Evolutionary conservation across 2,329 filamentous ascomycete genomes (phyloP).

Genomic region (Fusarium tricinctum): DNA sequence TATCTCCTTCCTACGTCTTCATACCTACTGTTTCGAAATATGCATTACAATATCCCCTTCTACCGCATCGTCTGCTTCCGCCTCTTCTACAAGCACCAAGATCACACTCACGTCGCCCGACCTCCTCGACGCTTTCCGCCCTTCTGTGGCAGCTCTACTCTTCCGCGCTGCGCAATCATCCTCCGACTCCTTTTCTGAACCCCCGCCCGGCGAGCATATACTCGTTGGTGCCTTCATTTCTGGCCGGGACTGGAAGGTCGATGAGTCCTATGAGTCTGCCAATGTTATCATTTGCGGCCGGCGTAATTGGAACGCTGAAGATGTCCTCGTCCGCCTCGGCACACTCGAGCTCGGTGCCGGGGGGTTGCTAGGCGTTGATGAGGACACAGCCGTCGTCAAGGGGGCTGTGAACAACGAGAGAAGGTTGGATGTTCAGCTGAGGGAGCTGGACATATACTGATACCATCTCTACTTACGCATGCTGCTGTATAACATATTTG

Average conservation of each 20-base stretch:
- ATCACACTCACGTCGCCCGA: conserved; percentile 44
- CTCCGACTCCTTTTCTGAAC: conserved; percentile 31
- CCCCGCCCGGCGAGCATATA: conserved; percentile 45
- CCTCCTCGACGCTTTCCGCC: conserved; percentile 40
- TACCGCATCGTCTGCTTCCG: conserved; percentile 26
- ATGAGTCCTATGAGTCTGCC: conserved; percentile 47
- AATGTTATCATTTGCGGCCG: conserved; percentile 52
- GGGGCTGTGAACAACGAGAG: conserved; percentile 48
- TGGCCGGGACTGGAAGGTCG: conserved; percentile 51
- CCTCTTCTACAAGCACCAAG: conserved; percentile 21
- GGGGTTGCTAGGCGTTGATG: conserved; percentile 47
- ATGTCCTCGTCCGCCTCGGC: conserved; percentile 52
- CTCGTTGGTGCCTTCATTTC: conserved; percentile 51
- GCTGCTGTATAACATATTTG: conserved; percentile 4
- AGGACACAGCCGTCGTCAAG: conserved; percentile 48
- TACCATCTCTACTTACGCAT: conserved; percentile 1
- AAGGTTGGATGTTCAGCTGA: conserved; percentile 49
- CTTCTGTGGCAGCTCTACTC: conserved; percentile 43
- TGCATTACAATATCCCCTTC: conserved; percentile 39
- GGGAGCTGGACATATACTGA: conserved; percentile 56
- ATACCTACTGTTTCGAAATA: conserved; percentile 54
- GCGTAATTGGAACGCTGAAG: conserved; percentile 48
- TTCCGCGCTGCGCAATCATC: conserved; percentile 37
- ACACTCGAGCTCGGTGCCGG: conserved; percentile 49
- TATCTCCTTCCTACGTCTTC: conserved; percentile 53